Percentiles rank a stretch among this genome's conserved stretches.
phyloP scores from a whole-genome alignment of 164 flowering plant genomes.

The Chimonanthus praecox region DNA sequence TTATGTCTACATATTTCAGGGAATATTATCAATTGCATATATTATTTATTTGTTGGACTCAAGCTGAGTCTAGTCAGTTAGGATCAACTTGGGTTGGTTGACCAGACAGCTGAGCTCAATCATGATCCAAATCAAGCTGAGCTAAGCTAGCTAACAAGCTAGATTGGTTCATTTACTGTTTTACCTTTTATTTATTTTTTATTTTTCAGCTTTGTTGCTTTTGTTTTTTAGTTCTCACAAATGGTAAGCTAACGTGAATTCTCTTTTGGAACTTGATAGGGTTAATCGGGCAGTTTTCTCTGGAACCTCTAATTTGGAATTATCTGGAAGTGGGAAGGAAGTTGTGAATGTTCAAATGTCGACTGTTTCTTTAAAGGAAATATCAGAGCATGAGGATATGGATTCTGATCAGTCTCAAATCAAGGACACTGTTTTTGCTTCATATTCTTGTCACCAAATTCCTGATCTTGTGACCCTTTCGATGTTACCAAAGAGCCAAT shows the following conservation, averaged over 20 bases:
- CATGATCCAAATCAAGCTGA: too few species aligned
- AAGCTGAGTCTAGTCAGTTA: too few species aligned
- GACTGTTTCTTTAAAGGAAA: constrained; percentile 45
- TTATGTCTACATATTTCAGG: too few species aligned
- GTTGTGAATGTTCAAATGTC: constrained; percentile 67
- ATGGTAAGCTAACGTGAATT: not conserved
- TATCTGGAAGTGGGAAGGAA: constrained; percentile 76
- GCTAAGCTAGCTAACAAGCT: too few species aligned
- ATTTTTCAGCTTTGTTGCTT: not conserved
- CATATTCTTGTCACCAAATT: constrained; percentile 35
- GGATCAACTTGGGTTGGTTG: too few species aligned
- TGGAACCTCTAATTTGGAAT: constrained; percentile 48
- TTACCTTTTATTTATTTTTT: not conserved
- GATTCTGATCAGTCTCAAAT: constrained; percentile 23
- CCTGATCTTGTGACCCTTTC: constrained; percentile 97
- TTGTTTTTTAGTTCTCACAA: not conserved
- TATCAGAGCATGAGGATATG: constrained; percentile 22
- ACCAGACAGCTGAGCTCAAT: too few species aligned
- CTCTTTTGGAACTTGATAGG: constrained; percentile 36
- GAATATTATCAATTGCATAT: too few species aligned
- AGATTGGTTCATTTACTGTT: not conserved
- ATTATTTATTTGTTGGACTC: too few species aligned
- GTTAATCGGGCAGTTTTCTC: constrained; percentile 87
- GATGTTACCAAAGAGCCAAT: constrained; percentile 88
- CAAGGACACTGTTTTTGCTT: constrained; percentile 9